Evolutionary conservation across 2,329 filamentous ascomycete genomes (phyloP).

Genomic region (Talaromyces albobiverticillius): DNA sequence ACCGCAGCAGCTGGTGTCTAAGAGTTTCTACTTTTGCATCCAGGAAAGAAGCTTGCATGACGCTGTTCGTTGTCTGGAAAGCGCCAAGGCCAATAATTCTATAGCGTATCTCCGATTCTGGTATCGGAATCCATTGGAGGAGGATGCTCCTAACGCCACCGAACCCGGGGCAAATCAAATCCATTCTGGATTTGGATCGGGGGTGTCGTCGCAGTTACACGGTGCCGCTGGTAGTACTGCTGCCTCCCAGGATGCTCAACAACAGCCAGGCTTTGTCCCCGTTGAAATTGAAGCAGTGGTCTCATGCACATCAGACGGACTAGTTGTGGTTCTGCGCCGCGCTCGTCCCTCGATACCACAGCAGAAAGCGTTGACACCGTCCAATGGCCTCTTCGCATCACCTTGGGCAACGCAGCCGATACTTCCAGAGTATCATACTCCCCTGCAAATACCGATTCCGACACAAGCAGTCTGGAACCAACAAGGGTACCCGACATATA

Average conservation of each 20-base stretch:
- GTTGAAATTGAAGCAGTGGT: constrained; percentile 76
- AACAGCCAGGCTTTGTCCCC: constrained; percentile 34
- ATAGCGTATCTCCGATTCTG: constrained; percentile 86
- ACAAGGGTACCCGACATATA: background rate
- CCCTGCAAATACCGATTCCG: constrained; percentile 8
- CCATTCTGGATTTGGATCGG: background rate
- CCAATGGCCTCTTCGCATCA: constrained; percentile 70
- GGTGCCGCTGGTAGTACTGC: too few relatives aligned
- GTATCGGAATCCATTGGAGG: constrained; percentile 70
- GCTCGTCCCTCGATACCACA: constrained; percentile 67
- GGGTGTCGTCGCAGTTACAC: background rate
- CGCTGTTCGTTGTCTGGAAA: constrained; percentile 74
- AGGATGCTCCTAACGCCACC: constrained; percentile 30
- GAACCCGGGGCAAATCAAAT: too few relatives aligned
- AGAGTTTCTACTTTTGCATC: constrained; percentile 86
- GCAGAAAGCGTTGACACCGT: constrained; percentile 29
- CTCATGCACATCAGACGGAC: constrained; percentile 82
- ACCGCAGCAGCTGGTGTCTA: constrained; percentile 66
- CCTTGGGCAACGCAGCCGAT: constrained; percentile 74
- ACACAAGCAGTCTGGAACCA: background rate
- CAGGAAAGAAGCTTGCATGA: constrained; percentile 72
- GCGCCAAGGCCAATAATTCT: constrained; percentile 85
- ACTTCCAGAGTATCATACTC: constrained; percentile 30
- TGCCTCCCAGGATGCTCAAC: background rate
- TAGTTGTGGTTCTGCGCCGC: constrained; percentile 75